Evolutionary conservation across 139 green algal species (phyloP), one percentile per base, ranked within the genome.

Genomic region (Parachlorella kessleri): DNA sequence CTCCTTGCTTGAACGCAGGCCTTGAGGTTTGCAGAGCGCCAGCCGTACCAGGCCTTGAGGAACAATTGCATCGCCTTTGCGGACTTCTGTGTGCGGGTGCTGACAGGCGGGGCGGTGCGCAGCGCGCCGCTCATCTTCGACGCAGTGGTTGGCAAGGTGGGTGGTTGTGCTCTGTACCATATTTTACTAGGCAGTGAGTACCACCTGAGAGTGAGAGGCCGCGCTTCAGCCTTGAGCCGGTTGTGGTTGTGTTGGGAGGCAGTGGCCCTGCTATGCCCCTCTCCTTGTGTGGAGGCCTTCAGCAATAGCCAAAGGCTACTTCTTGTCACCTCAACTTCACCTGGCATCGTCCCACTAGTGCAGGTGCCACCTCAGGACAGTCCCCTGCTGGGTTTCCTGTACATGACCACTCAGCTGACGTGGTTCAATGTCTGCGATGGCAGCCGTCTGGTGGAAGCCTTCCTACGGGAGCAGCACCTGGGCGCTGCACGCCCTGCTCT

Each of bases 31-130:
- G 84, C 83, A 1, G 75, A 81, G 33, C 32, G 38, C 28, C 70
- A 64, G 2, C 48, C 41, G 1, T 90, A 90, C 76, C 75, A 90
- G 32, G 86, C 78, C 3, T 18, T 90, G 6, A 28, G 23, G 21
- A 82, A 82, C 42, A 90, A 90, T 65, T 90, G 86, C 76, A 89
- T 90, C 70, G 48, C 72, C 39, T 90, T 90, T 73, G 84, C 86
- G 2, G 83, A 88, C 53, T 78, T 79, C 48, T 7, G 69, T 18
- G 79, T 88, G 26, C 80, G 84, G 35, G 48, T 87, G 63, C 70
- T 90, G 30, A 90, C 86, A 1, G 68, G 67, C 2, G 79, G 76
- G 7, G 10, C 6, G 8, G 73, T 90, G 33, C 70, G 75, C 6
- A 33, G 48, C 42, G 86, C 83, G 1, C 86, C 86, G 26, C 76